Evolutionary conservation across 306 rosid genomes (phyloP), one percentile per base, ranked within the genome.

Genomic region (Macrotyloma uniflorum): DNA sequence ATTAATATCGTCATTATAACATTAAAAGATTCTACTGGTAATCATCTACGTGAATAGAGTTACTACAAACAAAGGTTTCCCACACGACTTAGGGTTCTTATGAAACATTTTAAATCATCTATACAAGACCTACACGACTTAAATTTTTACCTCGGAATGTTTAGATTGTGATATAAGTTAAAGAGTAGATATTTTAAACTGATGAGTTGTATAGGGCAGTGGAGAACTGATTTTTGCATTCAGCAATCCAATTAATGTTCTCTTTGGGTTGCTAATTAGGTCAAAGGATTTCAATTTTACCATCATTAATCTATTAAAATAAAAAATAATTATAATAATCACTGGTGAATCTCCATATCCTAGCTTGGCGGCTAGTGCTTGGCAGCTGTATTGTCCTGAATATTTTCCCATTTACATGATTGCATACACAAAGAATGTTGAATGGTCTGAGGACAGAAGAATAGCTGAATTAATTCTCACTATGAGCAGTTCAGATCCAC

Each of bases 351-450:
- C 30, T 70, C 45, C 47, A 38, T 67, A 50, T 76, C 76, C 80
- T 72, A 78, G 53, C 26, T 67, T 82, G 76, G 57, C 77, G 77
- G 84, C 84, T 64, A 82, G 88, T 82, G 88, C 80, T 85, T 69
- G 59, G 81, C 64, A 81, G 65, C 49, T 66, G 72, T 80, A 20
- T 59, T 74, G 76, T 63, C 35, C 14, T 14, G 8, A 84, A 13
- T 50, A 79, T 70, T 82, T 76, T 73, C 70, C 33, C 75, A 73
- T 42, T 67, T 2, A 15, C 74, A 81, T 85, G 78, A 85, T 85
- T 85, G 85, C 75, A 10, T 77, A 51, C 53, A 77, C 40, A 77
- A 51, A 67, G 69, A 65, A 74, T 85, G 81, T 70, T 78, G 84
- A 85, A 70, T 57, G 70, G 73, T 57, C 14, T 70, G 70, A 49